Base-by-base conservation (phyloP, 1,284 basidiomycete genomes). In the Thelephora terrestris region DNA sequence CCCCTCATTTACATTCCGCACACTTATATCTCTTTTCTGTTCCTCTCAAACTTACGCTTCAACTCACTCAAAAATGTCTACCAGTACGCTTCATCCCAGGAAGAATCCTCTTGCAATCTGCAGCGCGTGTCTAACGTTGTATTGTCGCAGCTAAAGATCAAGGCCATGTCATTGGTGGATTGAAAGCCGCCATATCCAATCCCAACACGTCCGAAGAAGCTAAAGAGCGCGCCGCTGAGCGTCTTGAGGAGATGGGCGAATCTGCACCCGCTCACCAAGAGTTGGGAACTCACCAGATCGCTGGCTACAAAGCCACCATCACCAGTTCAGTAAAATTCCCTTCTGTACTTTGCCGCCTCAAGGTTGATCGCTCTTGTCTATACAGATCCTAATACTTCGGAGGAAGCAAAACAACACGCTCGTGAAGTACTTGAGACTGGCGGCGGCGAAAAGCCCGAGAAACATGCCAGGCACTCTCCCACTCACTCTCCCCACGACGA, bases 131-230 rank as follows among this genome's bases (percentile, higher is more conserved):
- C 25, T 20, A 12, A n/a, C n/a, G 9, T 2, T 16, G 17, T 16
- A 16, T 24, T 49, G n/a, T 20, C 44, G 16, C 21, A 58, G 58
- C 56, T 45, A 69, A 69, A 57, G 61, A 72, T 48, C 53, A 64
- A 17, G 47, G 60, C 16, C 71, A 68, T 55, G 71, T 77, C 47
- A 70, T 67, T 32, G 74, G 71, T 0, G 75, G 78, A 42, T 66
- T 77, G 56, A 78, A 77, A 57, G 74, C 76, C n/a, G 65, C 75
- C 18, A 65, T 78, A 16, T 59, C 68, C 51, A 78, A 78, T 57
- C 75, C 74, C 16, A 67, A 73, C 49, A 74, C 78, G 38, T 74
- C 74, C 4, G 64, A 68, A 1, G 69, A 70, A 51, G 77, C 77
- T 3, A 76, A 75, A 58, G 60, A 64, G 45, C 65, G 67, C 32